Conservation (phyloP, 305 asterid genomes). For the Fraxinus nigra region DNA sequence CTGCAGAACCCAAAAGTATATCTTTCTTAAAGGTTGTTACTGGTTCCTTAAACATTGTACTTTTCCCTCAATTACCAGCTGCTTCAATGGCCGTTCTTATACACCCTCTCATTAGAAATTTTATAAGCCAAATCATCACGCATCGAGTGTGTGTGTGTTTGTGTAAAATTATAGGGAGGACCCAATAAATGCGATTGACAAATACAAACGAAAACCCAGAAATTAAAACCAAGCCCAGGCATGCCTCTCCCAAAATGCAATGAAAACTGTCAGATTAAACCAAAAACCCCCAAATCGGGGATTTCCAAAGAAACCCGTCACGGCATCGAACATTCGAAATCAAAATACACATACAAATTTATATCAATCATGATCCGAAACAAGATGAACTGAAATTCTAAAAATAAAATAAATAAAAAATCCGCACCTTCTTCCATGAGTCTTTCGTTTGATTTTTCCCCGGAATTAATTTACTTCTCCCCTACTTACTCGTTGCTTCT, state of each 20-base stretch:
- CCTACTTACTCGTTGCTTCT: constrained; percentile 14
- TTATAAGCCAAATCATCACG: not conserved
- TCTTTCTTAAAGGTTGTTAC: not conserved
- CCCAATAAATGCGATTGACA: constrained; percentile 7
- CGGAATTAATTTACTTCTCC: not conserved
- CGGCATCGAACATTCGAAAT: constrained; percentile 7
- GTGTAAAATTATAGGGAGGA: constrained; percentile 7
- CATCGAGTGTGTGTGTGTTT: not conserved
- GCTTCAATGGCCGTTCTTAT: not conserved
- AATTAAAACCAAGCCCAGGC: constrained; percentile 16
- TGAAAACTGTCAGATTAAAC: constrained; percentile 6
- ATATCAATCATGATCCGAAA: constrained; percentile 24
- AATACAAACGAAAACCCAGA: constrained; percentile 9
- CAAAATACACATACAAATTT: constrained; percentile 12
- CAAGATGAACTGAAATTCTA: not conserved
- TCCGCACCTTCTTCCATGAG: constrained; percentile 44
- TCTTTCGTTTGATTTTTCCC: not conserved
- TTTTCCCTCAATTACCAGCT: constrained; percentile 3
- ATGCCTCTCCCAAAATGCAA: constrained; percentile 2
- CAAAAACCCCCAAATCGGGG: constrained; percentile 16
- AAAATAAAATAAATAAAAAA: not conserved
- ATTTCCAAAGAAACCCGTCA: not conserved
- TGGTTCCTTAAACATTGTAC: not conserved
- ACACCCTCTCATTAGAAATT: not conserved
- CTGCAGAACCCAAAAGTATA: not conserved